Conservation (phyloP, 805 yeast genomes). For the Sugiyamaella floridensis region DNA sequence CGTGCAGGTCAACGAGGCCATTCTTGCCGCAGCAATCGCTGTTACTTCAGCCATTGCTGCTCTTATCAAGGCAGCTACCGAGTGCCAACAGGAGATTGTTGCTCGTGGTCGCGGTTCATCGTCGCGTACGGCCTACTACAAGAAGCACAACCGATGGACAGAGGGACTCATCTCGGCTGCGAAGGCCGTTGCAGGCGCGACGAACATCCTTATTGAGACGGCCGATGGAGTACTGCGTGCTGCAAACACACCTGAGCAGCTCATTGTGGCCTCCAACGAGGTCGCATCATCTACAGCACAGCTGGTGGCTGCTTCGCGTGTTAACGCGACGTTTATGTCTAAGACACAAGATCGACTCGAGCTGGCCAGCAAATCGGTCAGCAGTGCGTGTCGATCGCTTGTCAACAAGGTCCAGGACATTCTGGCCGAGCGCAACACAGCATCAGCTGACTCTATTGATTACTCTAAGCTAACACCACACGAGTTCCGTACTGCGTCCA, state of each 20-base stretch:
- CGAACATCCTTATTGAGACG: conserved; percentile 72
- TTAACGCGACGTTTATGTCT: conserved; percentile 70
- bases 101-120: conserved; percentile 59
- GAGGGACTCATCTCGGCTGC: conserved; percentile 90
- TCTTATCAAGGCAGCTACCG: conserved; percentile 68
- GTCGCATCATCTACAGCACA: conserved; percentile 92
- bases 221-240: conserved; percentile 75
- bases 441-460: conserved; percentile 45
- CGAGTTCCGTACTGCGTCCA: conserved; percentile 77
- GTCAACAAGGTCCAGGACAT: conserved; percentile 64
- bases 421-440: conserved; percentile 34
- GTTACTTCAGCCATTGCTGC: conserved; percentile 71
- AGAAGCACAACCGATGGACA: conserved; percentile 86
- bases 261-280: conserved; percentile 84
- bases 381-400: conserved; percentile 66
- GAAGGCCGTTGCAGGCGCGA: conserved; percentile 75
- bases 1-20: conserved; percentile 65
- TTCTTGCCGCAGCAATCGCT: conserved; percentile 70
- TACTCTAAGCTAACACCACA: conserved; percentile 62
- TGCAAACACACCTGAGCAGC: conserved; percentile 66
- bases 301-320: conserved; percentile 84
- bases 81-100: conserved; percentile 75
- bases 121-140: conserved; percentile 68
- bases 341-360: conserved; percentile 72
- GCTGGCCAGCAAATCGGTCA: conserved; percentile 58